A percentile compares a stretch with the other conserved stretches of the same genome.
Conservation (phyloP, 2,329 filamentous ascomycete genomes). For the Cordyceps fumosorosea region DNA sequence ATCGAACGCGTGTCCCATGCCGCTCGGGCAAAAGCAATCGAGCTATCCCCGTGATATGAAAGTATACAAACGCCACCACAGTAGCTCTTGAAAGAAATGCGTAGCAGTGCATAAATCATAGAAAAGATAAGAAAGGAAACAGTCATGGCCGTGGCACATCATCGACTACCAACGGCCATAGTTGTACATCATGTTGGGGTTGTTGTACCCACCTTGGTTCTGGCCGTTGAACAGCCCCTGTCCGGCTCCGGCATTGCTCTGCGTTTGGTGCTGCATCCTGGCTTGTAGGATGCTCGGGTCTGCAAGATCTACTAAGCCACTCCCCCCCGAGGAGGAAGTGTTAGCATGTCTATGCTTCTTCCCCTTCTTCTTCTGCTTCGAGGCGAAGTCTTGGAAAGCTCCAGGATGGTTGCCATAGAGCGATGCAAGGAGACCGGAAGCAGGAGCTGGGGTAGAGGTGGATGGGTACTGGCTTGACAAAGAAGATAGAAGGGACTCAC, state of each 20-base stretch:
- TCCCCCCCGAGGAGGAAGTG: conserved; percentile 99
- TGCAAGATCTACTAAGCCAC: conserved; percentile 99
- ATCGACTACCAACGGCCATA: conserved; percentile 59
- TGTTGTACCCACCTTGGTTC: conserved; percentile 90
- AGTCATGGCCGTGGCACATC: conserved; percentile 15
- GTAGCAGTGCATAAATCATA: conserved; percentile 17
- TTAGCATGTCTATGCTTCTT: conserved; percentile 99
- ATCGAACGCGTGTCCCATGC: conserved; percentile 25
- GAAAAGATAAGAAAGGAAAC: conserved; percentile 16
- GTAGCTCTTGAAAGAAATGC: conserved; percentile 18
- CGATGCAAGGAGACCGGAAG: conserved; percentile 83
- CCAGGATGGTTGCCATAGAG: conserved; percentile 83
- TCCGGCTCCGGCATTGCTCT: conserved; percentile 75
- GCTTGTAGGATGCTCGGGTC: conserved; percentile 99
- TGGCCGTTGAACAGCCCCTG: conserved; percentile 86
- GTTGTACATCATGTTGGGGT: conserved; percentile 75
- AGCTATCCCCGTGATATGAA: conserved; percentile 17
- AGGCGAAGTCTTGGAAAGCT: conserved; percentile 83
- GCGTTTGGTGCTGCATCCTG: conserved; percentile 84
- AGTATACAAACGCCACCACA: conserved; percentile 25
- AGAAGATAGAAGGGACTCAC: conserved; percentile 96
- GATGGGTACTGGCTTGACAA: conserved; percentile 83
- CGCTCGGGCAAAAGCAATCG: conserved; percentile 21
- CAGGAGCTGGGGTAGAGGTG: conserved; percentile 78
- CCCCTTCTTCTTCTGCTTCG: conserved; percentile 99